Evolutionary conservation across 2,329 filamentous ascomycete genomes (phyloP), one percentile per base, ranked within the genome.

Genomic region (Fusarium sp.): DNA sequence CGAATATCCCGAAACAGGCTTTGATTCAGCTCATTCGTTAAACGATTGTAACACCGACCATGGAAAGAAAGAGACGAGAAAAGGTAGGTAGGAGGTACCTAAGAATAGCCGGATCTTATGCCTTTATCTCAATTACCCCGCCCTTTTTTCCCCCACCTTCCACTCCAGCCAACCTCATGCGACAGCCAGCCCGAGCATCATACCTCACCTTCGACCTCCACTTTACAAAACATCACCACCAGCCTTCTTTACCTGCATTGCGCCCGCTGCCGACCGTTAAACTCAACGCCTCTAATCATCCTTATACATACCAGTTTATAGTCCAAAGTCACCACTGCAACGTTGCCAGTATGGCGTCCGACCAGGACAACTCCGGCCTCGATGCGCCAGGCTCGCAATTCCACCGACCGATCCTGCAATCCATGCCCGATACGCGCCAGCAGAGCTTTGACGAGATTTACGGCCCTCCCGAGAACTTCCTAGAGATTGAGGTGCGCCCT

Each of bases 371-470:
- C 71, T 74, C 74, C 59, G 70, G 67, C 57, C 71, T 71, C 59
- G 72, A 75, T 59, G 62, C 61, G 71, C 69, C 74, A 59, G 73
- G 72, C 62, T 77, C 77, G 59, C 80, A 80, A 65, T 65, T 75
- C 51, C 83, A 84, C 73, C 80, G 84, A 65, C 84, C 85, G 72
- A 86, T 86, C 76, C 85, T 91, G 83, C 87, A 89, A 81, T 86
- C 88, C 67, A 88, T 91, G 83, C 88, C 88, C 47, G 88, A 90
- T 77, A 89, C 92, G 72, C 92, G 94, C 76, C 89, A 92, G 82
- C 96, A 99, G 85, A 96, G 92, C 77, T 98, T 97, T 78, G 96
- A 99, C 83, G 96, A 99, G 86, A 97, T 98, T 80, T 99, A 99
- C 81, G 96, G 94, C 15, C 93, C 95, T 47, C 96, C 96, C 8